Conservation (phyloP, 2,329 filamentous ascomycete genomes). For the Hymenoscyphus infarciens region DNA sequence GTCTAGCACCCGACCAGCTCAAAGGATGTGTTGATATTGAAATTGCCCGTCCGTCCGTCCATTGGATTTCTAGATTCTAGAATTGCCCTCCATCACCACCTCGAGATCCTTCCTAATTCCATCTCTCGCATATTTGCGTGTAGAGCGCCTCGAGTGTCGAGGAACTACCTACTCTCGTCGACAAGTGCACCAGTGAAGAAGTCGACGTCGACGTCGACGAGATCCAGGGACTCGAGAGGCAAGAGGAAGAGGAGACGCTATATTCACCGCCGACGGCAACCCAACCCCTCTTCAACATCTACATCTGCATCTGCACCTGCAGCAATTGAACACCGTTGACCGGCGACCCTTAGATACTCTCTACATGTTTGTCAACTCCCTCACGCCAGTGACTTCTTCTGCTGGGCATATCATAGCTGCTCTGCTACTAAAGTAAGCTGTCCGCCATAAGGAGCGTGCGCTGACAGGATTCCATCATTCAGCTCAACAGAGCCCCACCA, state of each 20-base stretch:
- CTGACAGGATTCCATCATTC: slow-evolving; percentile 5
- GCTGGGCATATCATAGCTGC: background rate
- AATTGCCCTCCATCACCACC: background rate
- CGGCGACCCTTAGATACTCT: background rate
- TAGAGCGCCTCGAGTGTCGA: no score
- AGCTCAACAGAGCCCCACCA: slow-evolving; percentile 4
- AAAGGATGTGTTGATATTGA: background rate
- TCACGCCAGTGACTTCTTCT: background rate
- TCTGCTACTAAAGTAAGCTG: background rate
- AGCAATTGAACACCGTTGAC: background rate
- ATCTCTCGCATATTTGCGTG: background rate
- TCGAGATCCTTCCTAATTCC: background rate
- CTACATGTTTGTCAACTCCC: background rate
- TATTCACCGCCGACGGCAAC: background rate
- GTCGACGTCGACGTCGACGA: background rate
- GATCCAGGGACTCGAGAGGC: background rate
- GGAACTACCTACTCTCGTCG: no score
- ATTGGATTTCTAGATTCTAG: background rate
- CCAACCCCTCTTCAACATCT: background rate
- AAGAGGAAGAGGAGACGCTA: background rate
- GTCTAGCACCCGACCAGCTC: background rate
- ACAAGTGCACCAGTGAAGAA: background rate
- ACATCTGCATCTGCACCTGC: background rate
- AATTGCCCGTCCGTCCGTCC: background rate
- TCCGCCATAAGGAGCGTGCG: background rate